Conservation (phyloP, 345 rosid species). For the Lumnitzera littorea region DNA sequence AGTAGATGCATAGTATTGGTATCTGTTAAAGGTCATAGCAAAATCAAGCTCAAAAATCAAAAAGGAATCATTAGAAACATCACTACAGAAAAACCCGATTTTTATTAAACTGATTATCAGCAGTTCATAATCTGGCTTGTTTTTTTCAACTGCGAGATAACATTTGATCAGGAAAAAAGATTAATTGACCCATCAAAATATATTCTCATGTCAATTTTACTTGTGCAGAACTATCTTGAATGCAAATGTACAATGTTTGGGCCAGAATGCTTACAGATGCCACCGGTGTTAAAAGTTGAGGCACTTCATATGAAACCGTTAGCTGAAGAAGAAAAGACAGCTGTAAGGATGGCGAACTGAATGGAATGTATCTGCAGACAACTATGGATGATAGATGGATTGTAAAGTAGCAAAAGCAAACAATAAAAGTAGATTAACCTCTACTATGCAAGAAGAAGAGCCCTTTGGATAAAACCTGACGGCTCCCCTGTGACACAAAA, state of each 20-base stretch:
- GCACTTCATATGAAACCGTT: conserved; percentile 91
- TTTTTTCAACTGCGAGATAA: too few species aligned
- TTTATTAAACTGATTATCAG: too few species aligned
- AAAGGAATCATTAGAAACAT: too few species aligned
- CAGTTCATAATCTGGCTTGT: too few species aligned
- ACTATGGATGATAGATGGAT: not conserved
- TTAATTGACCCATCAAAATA: too few species aligned
- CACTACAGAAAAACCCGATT: too few species aligned
- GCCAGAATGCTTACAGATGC: conserved; percentile 56
- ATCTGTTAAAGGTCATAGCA: too few species aligned
- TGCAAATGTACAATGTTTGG: not conserved
- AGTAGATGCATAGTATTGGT: not conserved
- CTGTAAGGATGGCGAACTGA: not conserved
- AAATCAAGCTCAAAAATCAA: too few species aligned
- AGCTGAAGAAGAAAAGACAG: conserved; percentile 45
- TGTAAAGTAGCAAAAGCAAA: not conserved
- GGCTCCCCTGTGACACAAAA: conserved; percentile 50
- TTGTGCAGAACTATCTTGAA: not conserved
- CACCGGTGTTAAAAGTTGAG: conserved; percentile 63
- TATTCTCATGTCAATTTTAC: not conserved
- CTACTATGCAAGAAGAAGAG: conserved; percentile 60
- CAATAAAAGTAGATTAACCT: conserved; percentile 38
- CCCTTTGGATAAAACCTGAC: conserved; percentile 84
- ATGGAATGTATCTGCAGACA: not conserved
- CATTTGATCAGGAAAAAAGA: too few species aligned